Conservation (phyloP, 805 yeast genomes). For the Wickerhamiella siamensis region DNA sequence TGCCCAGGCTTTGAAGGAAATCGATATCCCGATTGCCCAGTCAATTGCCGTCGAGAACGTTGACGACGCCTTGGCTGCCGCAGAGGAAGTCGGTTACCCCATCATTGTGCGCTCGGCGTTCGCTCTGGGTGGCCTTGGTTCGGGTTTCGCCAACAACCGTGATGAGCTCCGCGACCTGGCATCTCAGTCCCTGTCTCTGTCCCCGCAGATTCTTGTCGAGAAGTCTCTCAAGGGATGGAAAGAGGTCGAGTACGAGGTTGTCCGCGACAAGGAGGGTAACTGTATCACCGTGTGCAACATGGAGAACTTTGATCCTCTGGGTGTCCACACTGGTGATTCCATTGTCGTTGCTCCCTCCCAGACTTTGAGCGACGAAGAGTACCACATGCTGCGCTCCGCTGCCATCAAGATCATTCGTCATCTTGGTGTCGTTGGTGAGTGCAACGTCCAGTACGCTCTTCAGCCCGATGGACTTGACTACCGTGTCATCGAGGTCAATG, state of each 20-base stretch:
- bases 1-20: constrained; percentile 88
- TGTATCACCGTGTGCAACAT: constrained; percentile 98
- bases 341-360: constrained; percentile 98
- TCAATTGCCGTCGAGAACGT: constrained; percentile 89
- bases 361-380: constrained; percentile 91
- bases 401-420: constrained; percentile 96
- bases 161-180: constrained; percentile 76
- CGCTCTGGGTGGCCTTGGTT: constrained; percentile 94
- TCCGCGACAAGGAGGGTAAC: constrained; percentile 88
- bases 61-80: constrained; percentile 88
- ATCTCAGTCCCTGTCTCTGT: constrained; percentile 71
- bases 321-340: constrained; percentile 97
- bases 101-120: constrained; percentile 95
- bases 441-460: constrained; percentile 93
- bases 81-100: constrained; percentile 78
- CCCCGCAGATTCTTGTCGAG: constrained; percentile 94
- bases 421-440: constrained; percentile 97
- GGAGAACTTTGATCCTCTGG: constrained; percentile 98
- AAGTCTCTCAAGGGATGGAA: constrained; percentile 98
- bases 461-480: constrained; percentile 93
- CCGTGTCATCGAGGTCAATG: constrained; percentile 95
- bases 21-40: constrained; percentile 91
- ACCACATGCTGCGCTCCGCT: constrained; percentile 94
- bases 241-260: constrained; percentile 97
- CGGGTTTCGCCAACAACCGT: constrained; percentile 83